Base-by-base conservation (phyloP, 1,139 yeast genomes). In the Saccharomyces hybrid region DNA sequence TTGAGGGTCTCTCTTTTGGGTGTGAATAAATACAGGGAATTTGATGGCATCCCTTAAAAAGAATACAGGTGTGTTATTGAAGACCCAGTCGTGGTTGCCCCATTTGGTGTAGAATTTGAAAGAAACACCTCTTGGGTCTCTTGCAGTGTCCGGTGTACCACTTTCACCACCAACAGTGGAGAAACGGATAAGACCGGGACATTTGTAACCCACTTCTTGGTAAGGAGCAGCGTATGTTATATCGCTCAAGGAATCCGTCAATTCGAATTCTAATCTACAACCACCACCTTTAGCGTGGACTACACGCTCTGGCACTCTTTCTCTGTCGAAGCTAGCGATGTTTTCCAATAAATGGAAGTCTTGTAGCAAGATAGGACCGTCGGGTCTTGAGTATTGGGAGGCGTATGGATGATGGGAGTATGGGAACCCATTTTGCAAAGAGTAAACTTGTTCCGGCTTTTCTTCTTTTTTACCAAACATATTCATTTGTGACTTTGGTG, bases 241-340 rank as follows among this genome's bases (percentile, higher is more conserved):
- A 70, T 88, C 96, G 50, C 86, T 75, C 66, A 88, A 80, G 62
- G 88, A 93, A 68, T 88, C 91, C 38, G 96, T 88, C 60, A 84
- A 85, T 72, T 84, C 93, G 65, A 88, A 88, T 58, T 75, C 79
- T 66, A 95, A 93, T 68, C 78, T 84, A 52, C 95, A 95, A 63
- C 95, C 96, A 48, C 89, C 86, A 61, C 96, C 96, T 72, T 87
- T 87, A 59, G 95, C 95, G 69, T 88, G 96, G 52, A 88, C 96
- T 54, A 88, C 95, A 72, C 96, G 81, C 74, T 88, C 95, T 46
- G 96, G 95, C 58, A 88, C 83, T 71, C 95, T 79, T 74, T 88
- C 96, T 65, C 95, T 81, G 75, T 86, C 93, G 65, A 88, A 88
- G 70, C 86, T 95, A 31, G 95, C 87, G 54, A 88, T 74, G 47